Conservation (phyloP, 768 basidiomycete genomes). For the Lactifluus hygrophoroides region DNA sequence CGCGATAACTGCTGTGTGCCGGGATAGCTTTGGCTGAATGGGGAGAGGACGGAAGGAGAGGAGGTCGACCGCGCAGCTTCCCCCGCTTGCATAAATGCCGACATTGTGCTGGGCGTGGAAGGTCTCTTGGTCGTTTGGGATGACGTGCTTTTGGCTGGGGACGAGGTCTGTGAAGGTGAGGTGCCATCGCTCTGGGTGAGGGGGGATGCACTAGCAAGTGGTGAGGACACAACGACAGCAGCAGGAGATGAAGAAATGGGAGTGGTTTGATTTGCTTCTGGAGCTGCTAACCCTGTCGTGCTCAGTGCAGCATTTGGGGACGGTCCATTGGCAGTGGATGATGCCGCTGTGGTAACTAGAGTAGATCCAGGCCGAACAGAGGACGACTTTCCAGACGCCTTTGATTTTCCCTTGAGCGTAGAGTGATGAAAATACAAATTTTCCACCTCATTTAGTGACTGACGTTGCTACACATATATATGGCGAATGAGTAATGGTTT, state of each 20-base stretch:
- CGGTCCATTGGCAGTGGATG: neutral
- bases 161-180: neutral
- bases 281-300: neutral
- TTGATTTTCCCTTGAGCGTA: constrained; percentile 29
- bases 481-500: neutral
- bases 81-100: neutral
- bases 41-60: constrained; percentile 10
- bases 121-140: neutral
- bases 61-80: neutral
- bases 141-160: neutral
- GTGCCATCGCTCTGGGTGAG: neutral
- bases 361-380: constrained; percentile 18
- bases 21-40: constrained; percentile 4
- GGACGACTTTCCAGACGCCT: constrained; percentile 23
- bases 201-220: neutral
- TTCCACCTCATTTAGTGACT: constrained; percentile 70
- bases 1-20: constrained; percentile 2
- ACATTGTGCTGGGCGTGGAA: neutral
- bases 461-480: constrained; percentile 47
- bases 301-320: neutral
- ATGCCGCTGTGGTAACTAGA: constrained; percentile 18
- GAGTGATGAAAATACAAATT: constrained; percentile 73
- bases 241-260: neutral
- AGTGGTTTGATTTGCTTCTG: neutral
- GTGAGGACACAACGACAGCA: neutral